Base-by-base conservation (phyloP, 305 asterid species). In the Fraxinus floribunda region DNA sequence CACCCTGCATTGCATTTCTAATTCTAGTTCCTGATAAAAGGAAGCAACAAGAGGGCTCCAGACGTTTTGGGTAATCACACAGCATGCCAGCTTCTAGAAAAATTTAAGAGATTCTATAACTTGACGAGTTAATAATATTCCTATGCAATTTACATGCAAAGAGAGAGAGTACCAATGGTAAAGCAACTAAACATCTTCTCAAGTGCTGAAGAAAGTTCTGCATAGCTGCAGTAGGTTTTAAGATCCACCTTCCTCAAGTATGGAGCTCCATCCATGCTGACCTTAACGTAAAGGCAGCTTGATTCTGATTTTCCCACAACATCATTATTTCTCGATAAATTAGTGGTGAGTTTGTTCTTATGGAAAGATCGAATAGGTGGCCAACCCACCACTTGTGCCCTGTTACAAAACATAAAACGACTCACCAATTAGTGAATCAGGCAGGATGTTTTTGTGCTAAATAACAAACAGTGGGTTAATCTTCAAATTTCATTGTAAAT, bases 211-310 rank as follows among this genome's bases (percentile, higher is more conserved):
- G 98, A 93, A 66, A 95, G 92, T 79, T 92, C 89, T 0, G 90
- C 84, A 71, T 95, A 95, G 90, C 86, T 89, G 80, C 84, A 2
- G 83, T 88, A 93, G 13, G 90, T 90, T 79, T 90, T 93, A 75
- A 93, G 95, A 85, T 95, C 97, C 52, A 93, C 90, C 92, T 95
- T 95, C 85, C 98, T 93, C 86, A 95, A 80, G 82, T 94, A 94
- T 11, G 98, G 97, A 84, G 98, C 98, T 80, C 97, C 98, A 84
- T 94, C 98, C 98, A 94, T 90, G 85, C 98, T 92, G 41, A 94
- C 97, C 87, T 94, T 94, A 9, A 94, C 97, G 79, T 86, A 94
- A 13, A 92, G 90, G 81, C 93, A 91, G 78, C 88, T 79, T 0
- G 89, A 73, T 41, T 89, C 90, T 29, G 90, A 35, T 76, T 87